Conservation (phyloP, 106 monocot genomes). For the Platanthera zijinensis region DNA sequence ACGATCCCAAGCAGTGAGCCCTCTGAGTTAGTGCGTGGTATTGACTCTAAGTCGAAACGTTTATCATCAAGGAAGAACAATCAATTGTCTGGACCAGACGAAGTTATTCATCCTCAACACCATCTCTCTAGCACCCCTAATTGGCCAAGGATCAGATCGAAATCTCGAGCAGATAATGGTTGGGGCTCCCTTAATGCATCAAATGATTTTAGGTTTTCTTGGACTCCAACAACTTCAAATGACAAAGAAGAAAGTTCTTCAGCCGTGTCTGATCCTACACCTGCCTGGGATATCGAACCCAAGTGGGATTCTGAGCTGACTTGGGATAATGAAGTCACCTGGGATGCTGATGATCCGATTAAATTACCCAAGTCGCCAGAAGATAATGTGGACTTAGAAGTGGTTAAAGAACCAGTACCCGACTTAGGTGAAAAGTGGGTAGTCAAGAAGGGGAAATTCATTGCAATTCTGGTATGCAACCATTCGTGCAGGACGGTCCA, state of each 20-base stretch:
- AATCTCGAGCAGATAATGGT: slow-evolving; percentile 63
- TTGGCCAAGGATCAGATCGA: slow-evolving; percentile 84
- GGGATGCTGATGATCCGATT: slow-evolving; percentile 45
- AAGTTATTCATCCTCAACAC: slow-evolving; percentile 69
- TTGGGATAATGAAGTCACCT: slow-evolving; percentile 41
- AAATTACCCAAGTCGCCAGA: slow-evolving; percentile 24
- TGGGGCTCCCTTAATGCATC: slow-evolving; percentile 44
- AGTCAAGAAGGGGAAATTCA: slow-evolving; percentile 63
- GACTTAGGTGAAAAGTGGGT: slow-evolving; percentile 64
- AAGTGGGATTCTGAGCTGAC: slow-evolving; percentile 59
- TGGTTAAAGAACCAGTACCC: slow-evolving; percentile 31
- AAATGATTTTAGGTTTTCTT: slow-evolving; percentile 67
- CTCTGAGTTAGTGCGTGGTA: slow-evolving; percentile 78
- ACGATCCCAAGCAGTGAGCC: slow-evolving; percentile 72
- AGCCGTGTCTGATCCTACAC: slow-evolving; percentile 72
- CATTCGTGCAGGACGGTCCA: slow-evolving; percentile 92
- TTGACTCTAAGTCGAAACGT: slow-evolving; percentile 83
- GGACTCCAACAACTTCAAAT: slow-evolving; percentile 33
- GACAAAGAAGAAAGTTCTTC: slow-evolving; percentile 86
- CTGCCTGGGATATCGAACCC: slow-evolving; percentile 58
- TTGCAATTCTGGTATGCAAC: slow-evolving; percentile 87
- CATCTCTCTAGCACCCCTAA: slow-evolving; percentile 50
- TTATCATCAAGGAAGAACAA: slow-evolving; percentile 62
- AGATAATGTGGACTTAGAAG: slow-evolving; percentile 20
- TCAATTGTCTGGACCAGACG: slow-evolving; percentile 59